These are phyloP conservation scores for Gossypium lobatum DNA, from an alignment of 441 rosid species.

Conservation along the genomic window DNA sequence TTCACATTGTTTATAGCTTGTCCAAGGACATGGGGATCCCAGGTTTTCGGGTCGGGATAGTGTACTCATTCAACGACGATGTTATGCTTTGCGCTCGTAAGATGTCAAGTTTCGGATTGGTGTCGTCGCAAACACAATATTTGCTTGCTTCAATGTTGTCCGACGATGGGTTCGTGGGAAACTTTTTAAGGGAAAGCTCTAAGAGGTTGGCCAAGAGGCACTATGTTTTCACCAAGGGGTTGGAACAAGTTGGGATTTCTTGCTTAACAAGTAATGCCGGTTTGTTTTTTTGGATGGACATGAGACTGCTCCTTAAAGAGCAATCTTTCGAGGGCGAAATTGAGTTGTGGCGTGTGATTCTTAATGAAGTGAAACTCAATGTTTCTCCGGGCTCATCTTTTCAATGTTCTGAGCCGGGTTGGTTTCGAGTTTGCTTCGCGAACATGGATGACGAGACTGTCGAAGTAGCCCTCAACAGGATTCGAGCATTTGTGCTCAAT, in stretches of 20 bases:
- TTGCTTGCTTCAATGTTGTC: conserved; percentile 47
- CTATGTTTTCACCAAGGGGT: conserved; percentile 26
- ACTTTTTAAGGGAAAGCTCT: conserved; percentile 32
- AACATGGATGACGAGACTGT: conserved; percentile 51
- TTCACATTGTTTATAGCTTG: conserved; percentile 52
- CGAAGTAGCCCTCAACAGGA: conserved; percentile 32
- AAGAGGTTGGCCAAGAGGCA: conserved; percentile 42
- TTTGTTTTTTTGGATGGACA: conserved; percentile 48
- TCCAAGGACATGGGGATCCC: conserved; percentile 70
- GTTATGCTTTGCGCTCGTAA: conserved; percentile 41
- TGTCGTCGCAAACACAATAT: conserved; percentile 53
- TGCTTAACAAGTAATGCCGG: conserved; percentile 53
- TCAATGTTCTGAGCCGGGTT: conserved; percentile 47
- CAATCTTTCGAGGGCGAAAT: conserved; percentile 30
- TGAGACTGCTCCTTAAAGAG: conserved; percentile 33
- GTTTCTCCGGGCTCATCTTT: conserved; percentile 59
- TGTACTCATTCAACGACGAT: conserved; percentile 43
- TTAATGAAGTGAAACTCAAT: conserved; percentile 47
- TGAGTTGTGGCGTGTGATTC: conserved; percentile 35
- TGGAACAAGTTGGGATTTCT: conserved; percentile 32
- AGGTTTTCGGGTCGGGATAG: conserved; percentile 51
- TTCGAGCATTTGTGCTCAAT: conserved; percentile 24
- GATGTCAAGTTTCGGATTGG: conserved; percentile 62
- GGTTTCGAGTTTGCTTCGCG: conserved; percentile 64
- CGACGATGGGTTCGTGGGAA: conserved; percentile 36